Conservation (phyloP, 441 rosid species). For the Dalechampia spathulata region DNA sequence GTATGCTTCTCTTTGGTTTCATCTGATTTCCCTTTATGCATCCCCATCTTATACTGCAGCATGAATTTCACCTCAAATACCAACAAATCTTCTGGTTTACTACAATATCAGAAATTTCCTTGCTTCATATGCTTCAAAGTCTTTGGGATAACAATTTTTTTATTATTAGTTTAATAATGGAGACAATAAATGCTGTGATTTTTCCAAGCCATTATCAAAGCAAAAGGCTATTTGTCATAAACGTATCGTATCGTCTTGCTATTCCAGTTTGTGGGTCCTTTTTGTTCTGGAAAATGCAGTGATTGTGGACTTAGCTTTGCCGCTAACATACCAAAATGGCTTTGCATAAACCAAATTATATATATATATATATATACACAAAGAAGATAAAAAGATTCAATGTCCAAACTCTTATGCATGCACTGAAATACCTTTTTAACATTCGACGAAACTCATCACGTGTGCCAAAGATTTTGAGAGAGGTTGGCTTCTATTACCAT, state of each 20-base stretch:
- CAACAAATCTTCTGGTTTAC: neutral
- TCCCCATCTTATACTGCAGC: neutral
- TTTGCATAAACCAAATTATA: neutral
- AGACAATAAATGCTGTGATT: too few relatives aligned
- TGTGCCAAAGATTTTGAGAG: conserved; percentile 8
- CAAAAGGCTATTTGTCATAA: neutral
- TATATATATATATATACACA: neutral
- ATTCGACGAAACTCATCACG: conserved; percentile 11
- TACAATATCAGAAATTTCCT: too few relatives aligned
- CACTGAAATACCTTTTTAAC: neutral
- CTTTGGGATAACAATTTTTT: neutral
- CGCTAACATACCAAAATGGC: neutral
- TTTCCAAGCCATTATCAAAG: conserved; percentile 1
- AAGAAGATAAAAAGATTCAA: neutral
- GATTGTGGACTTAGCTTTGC: conserved; percentile 2
- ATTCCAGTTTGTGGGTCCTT: conserved; percentile 11
- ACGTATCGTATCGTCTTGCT: neutral
- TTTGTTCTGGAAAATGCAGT: neutral
- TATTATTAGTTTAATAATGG: too few relatives aligned
- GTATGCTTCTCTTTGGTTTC: conserved; percentile 22
- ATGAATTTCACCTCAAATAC: neutral
- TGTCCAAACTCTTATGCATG: neutral
- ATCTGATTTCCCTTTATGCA: neutral
- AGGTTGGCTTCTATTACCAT: conserved; percentile 10
- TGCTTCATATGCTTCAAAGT: neutral